These are phyloP conservation scores for Durotheca rogersii DNA, from an alignment of 495 filamentous ascomycete species.

Conservation along the genomic window DNA sequence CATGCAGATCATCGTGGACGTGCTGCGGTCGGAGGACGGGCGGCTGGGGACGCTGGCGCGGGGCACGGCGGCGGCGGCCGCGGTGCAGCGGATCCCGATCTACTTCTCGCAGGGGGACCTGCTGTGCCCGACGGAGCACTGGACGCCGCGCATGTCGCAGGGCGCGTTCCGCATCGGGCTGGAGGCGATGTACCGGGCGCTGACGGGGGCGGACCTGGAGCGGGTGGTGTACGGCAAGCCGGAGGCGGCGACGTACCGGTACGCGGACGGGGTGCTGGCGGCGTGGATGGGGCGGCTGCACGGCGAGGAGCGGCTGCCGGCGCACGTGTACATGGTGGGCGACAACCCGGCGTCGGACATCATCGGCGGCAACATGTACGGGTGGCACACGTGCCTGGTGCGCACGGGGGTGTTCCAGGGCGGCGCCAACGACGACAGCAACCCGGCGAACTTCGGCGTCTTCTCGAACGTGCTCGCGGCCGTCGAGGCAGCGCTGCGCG, in stretches of 20 bases:
- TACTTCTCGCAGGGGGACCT: constrained; percentile 77
- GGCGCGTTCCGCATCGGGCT: constrained; percentile 75
- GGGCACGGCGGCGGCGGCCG: constrained; percentile 64
- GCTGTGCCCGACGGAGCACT: constrained; percentile 76
- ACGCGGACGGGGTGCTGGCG: constrained; percentile 72
- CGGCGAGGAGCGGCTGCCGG: constrained; percentile 65
- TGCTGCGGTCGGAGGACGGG: constrained; percentile 73
- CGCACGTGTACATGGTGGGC: constrained; percentile 80
- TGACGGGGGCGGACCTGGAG: constrained; percentile 73
- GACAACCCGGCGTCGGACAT: constrained; percentile 81
- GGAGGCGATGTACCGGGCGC: constrained; percentile 75
- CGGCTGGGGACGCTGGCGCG: constrained; percentile 64
- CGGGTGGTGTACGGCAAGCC: constrained; percentile 85
- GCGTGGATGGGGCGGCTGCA: constrained; percentile 77
- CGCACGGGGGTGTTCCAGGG: constrained; percentile 56
- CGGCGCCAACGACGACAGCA: constrained; percentile 84
- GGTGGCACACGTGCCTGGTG: constrained; percentile 84
- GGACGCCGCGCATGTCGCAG: constrained; percentile 69
- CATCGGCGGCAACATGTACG: constrained; percentile 77
- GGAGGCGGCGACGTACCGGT: constrained; percentile 76
- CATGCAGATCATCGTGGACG: constrained; percentile 81
- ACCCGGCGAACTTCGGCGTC: constrained; percentile 90
- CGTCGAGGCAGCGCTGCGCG: constrained; percentile 92
- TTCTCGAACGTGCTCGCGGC: constrained; percentile 81
- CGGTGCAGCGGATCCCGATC: constrained; percentile 67